phyloP scores from a whole-genome alignment of 345 rosid species.

The Populus simonii region DNA sequence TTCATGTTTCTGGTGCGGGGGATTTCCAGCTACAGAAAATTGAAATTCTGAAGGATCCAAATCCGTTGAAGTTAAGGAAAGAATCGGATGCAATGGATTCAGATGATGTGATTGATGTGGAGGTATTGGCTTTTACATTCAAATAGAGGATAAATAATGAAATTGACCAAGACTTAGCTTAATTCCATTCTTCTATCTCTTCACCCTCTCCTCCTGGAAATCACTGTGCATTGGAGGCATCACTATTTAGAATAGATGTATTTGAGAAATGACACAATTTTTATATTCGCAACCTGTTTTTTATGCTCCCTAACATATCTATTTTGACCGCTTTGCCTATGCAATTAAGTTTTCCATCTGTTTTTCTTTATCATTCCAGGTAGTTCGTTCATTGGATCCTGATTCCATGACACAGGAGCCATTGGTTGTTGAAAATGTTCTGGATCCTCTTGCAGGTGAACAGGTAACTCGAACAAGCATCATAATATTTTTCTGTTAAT shows the following conservation, averaged over 20 bases:
- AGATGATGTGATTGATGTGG: conserved; percentile 47
- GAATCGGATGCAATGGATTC: conserved; percentile 63
- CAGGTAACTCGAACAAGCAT: conserved; percentile 48
- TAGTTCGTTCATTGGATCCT: conserved; percentile 52
- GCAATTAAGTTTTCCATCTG: background rate
- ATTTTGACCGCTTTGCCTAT: background rate
- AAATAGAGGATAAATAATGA: background rate
- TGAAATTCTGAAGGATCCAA: conserved; percentile 75
- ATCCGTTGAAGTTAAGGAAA: conserved; percentile 64
- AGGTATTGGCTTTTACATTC: conserved; percentile 42
- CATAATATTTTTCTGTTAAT: background rate
- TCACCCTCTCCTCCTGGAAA: background rate
- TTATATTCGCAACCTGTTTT: background rate
- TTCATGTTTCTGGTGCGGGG: conserved; percentile 84
- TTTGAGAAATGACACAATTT: background rate
- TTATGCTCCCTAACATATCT: background rate
- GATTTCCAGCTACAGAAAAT: conserved; percentile 80
- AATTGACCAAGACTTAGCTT: background rate
- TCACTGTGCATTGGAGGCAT: background rate
- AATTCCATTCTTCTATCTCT: background rate
- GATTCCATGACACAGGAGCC: conserved; percentile 68
- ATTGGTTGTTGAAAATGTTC: conserved; percentile 70
- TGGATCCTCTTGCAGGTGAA: conserved; percentile 90
- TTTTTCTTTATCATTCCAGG: conserved; percentile 39
- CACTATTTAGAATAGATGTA: background rate